Base-by-base conservation (phyloP, 768 basidiomycete genomes). In the Mycena vulgaris region DNA sequence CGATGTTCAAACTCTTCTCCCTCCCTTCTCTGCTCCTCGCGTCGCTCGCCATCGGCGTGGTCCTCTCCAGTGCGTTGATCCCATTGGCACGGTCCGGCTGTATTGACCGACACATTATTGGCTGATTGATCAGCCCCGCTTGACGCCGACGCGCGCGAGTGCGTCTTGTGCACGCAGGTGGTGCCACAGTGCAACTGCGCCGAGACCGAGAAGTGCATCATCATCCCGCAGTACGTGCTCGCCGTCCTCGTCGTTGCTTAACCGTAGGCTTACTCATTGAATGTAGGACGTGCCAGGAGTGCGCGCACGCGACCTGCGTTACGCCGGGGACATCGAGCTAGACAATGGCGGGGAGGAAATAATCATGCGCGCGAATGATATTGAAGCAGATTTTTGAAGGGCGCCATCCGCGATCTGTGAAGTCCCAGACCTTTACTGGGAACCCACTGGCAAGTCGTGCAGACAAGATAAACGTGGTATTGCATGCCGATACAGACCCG, bases 1-100 rank as follows among this genome's bases (percentile, higher is more conserved):
- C 45, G 45, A 60, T 59, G 57, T 59, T 59, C 57, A 59, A 59
- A 45, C 27, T 59, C 27, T 59, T 59, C 57, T 59, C 57, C 21
- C 45, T 60, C 31, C 59, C 60, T 33, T 37, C 60, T 61, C 60
- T 61, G 45, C 45, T 61, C 47, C 47, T 61, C 33, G 60, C 60
- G 60, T 61, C 60, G 60, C 47, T 61, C 60, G 60, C 60, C 60
- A 61, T 61, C 47, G 47, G 60, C 60, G 60, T 37, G 47, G 60
- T 61, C 49, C 47, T 49, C 60, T 61, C 60, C 47, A 61, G 60
- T 61, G 60, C 60, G 60, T 61, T 23, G 47, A 61, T 61, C 45
- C 40, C 28, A 17, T 40, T 33, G n/a, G n/a, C n/a, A n/a, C n/a
- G n/a, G n/a, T n/a, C 27, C 40, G 47, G 37, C 33, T 61, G 11